phyloP scores from a whole-genome alignment of 345 rosid genomes.

The Eucalyptus grandis region DNA sequence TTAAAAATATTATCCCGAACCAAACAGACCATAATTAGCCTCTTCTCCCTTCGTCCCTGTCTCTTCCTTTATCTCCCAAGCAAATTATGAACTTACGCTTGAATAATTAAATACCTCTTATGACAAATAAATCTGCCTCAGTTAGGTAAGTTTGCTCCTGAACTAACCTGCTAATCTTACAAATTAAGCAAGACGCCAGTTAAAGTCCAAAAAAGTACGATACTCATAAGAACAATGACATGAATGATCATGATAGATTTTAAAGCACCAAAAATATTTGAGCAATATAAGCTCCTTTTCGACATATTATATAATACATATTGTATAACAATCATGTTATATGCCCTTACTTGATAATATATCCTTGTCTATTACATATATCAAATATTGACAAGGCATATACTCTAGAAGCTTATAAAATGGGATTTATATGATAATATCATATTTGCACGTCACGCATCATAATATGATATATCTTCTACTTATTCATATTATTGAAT shows the following conservation, averaged over 20 bases:
- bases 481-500: fast-evolving
- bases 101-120: neutral
- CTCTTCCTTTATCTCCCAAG: neutral
- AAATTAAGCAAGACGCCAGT: neutral
- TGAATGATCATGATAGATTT: neutral
- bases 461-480: neutral
- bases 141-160: neutral
- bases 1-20: neutral
- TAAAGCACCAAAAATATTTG: neutral
- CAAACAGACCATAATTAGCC: neutral
- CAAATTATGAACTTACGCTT: neutral
- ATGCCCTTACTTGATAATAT: fast-evolving
- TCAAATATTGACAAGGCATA: neutral
- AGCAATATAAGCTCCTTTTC: neutral
- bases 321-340: fast-evolving
- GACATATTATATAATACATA: neutral
- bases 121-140: neutral
- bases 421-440: neutral
- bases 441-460: fast-evolving
- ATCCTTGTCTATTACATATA: neutral
- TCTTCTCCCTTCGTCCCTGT: neutral
- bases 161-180: neutral
- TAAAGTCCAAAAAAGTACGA: neutral
- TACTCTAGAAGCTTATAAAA: too few species aligned
- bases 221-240: neutral